Percentiles rank a stretch among this genome's conserved stretches.
Evolutionary conservation across 2,329 filamentous ascomycete genomes (phyloP).

Genomic region (Hypoxylon sp.): DNA sequence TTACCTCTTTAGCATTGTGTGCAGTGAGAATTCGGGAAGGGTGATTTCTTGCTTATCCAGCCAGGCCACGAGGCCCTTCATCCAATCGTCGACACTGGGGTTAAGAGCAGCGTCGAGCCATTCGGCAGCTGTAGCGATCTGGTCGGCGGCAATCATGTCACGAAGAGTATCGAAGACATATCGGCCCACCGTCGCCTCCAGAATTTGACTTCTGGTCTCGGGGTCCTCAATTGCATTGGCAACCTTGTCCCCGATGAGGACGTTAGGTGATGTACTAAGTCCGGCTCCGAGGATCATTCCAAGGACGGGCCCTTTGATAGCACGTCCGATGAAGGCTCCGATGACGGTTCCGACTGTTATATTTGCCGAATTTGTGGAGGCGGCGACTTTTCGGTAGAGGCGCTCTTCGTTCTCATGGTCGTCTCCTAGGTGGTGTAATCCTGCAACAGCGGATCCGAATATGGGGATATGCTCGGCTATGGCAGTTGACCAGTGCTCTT

Average conservation of each 20-base stretch:
- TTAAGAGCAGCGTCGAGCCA: conserved; percentile 19
- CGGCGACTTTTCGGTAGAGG: conserved; percentile 31
- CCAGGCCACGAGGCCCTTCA: conserved; percentile 29
- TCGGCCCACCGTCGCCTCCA: conserved; percentile 28
- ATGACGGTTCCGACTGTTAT: conserved; percentile 31
- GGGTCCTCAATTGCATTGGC: conserved; percentile 21
- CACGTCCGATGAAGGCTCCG: conserved; percentile 37
- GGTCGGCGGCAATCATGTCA: conserved; percentile 24
- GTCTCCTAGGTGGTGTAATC: conserved; percentile 16
- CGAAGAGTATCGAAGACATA: conserved; percentile 30
- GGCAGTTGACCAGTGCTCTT: conserved; percentile 27
- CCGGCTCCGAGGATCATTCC: conserved; percentile 32
- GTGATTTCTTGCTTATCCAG: conserved; percentile 33
- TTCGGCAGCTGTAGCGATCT: conserved; percentile 23
- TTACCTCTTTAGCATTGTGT: conserved; percentile 37
- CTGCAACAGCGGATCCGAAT: conserved; percentile 30
- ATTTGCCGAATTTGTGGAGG: conserved; percentile 30
- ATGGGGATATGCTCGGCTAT: conserved; percentile 36
- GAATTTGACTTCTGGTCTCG: conserved; percentile 19
- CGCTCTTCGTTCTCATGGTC: conserved; percentile 20
- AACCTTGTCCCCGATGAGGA: conserved; percentile 28
- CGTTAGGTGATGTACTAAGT: conserved; percentile 19
- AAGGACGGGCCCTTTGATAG: conserved; percentile 22
- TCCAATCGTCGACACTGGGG: conserved; percentile 32
- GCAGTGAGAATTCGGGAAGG: conserved; percentile 27